These are phyloP conservation scores for Arthrinium puccinioides DNA, from an alignment of 2,329 filamentous ascomycete species.

Conservation along the genomic window DNA sequence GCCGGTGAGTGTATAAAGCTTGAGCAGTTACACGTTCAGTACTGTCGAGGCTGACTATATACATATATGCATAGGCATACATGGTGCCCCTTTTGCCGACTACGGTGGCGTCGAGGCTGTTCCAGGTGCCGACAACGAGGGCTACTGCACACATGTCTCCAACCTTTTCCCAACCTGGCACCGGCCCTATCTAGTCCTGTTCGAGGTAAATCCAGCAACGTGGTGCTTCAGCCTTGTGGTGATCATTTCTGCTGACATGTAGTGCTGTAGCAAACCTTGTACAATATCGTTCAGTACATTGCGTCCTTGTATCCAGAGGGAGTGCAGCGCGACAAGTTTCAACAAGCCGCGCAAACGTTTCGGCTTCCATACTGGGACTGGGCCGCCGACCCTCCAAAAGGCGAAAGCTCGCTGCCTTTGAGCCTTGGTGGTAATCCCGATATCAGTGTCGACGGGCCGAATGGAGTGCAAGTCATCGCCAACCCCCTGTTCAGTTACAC, in stretches of 20 bases:
- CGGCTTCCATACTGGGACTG: conserved; percentile 56
- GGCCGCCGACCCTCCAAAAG: conserved; percentile 40
- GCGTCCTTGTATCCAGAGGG: conserved; percentile 29
- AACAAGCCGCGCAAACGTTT: conserved; percentile 40
- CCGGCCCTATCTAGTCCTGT: conserved; percentile 64
- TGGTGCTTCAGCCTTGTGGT: background rate
- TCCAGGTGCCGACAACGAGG: conserved; percentile 46
- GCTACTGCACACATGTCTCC: conserved; percentile 73
- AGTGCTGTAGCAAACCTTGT: conserved; percentile 37
- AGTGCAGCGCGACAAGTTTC: conserved; percentile 40
- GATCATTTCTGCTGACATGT: conserved; percentile 20
- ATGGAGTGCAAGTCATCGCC: conserved; percentile 44
- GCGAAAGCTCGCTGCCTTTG: conserved; percentile 38
- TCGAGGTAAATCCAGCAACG: conserved; percentile 36
- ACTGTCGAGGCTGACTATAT: conserved; percentile 7
- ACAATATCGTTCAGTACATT: conserved; percentile 24
- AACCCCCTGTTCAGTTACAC: conserved; percentile 57
- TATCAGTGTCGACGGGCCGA: conserved; percentile 48
- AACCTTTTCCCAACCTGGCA: conserved; percentile 79
- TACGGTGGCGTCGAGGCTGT: conserved; percentile 46
- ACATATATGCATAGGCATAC: conserved; percentile 66
- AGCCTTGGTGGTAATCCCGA: conserved; percentile 36
- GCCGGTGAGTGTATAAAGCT: conserved; percentile 53
- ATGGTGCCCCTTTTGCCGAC: conserved; percentile 61
- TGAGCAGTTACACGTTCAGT: background rate